Evolutionary conservation across 2,329 filamentous ascomycete species (phyloP).

Genomic region (Sporothrix globosa): DNA sequence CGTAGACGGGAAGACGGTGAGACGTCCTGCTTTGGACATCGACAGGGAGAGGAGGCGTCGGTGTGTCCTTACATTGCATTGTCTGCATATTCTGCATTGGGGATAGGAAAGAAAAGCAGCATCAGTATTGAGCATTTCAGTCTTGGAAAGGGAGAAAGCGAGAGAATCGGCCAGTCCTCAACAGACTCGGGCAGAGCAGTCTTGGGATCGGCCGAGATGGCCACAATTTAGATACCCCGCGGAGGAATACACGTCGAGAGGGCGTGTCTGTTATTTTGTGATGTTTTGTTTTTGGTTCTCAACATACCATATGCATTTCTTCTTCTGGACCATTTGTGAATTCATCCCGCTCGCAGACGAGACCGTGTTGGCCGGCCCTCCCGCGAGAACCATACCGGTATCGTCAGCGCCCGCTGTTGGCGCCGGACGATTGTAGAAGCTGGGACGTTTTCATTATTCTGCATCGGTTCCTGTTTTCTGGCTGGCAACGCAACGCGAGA

Average conservation of each 20-base stretch:
- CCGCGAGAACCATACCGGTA: neutral
- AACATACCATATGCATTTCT: conserved; percentile 6
- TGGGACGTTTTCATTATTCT: no score
- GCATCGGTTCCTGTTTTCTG: neutral
- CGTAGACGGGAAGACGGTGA: conserved; percentile 31
- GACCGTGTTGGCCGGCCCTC: neutral
- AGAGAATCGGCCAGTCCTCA: neutral
- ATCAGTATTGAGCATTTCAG: neutral
- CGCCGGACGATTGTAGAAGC: neutral
- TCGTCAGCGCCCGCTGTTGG: neutral
- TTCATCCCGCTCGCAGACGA: neutral
- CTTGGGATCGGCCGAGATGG: conserved; percentile 20
- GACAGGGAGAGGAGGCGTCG: neutral
- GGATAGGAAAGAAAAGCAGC: neutral
- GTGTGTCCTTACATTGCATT: neutral
- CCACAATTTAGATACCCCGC: conserved; percentile 15
- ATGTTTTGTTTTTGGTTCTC: neutral
- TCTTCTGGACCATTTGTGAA: neutral
- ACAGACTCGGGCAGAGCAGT: neutral
- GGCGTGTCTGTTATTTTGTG: neutral
- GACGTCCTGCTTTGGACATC: neutral
- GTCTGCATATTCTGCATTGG: neutral
- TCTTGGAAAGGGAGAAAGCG: neutral
- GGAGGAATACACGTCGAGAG: conserved; percentile 8
- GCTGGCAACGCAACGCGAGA: neutral